phyloP scores from a whole-genome alignment of 2,329 filamentous ascomycete species.

The Aspergillus sojae region DNA sequence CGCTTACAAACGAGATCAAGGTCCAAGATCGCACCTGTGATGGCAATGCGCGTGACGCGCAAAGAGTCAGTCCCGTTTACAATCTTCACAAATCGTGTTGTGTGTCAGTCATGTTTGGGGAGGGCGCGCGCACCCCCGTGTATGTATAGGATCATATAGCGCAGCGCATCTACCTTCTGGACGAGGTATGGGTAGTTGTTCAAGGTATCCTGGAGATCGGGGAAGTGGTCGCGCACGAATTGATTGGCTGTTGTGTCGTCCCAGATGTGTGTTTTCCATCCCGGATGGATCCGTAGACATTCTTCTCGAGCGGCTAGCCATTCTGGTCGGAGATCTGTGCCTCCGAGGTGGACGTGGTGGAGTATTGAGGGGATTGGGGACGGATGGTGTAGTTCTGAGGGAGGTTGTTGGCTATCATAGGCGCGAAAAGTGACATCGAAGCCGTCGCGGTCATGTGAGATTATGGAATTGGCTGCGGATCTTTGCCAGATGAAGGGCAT shows the following conservation, averaged over 20 bases:
- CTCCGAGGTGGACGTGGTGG: conserved; percentile 22
- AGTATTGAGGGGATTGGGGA: conserved; percentile 3
- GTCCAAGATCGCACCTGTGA: conserved; percentile 32
- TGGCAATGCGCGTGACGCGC: background rate
- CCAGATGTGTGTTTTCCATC: conserved; percentile 23
- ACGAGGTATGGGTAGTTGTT: conserved; percentile 22
- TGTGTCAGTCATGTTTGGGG: background rate
- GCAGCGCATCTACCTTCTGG: conserved; percentile 26
- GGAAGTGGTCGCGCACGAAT: conserved; percentile 21
- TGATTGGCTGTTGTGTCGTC: conserved; percentile 14
- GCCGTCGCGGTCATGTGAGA: conserved; percentile 7
- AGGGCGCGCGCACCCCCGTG: conserved; percentile 17
- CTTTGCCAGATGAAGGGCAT: conserved; percentile 13
- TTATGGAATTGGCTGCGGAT: background rate
- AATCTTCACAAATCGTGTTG: background rate
- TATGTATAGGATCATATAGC: conserved; percentile 26
- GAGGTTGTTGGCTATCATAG: background rate
- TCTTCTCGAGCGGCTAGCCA: conserved; percentile 20
- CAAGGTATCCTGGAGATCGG: conserved; percentile 22
- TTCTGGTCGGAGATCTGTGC: conserved; percentile 14
- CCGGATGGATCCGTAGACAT: conserved; percentile 19
- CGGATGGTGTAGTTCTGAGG: background rate
- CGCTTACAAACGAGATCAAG: conserved; percentile 45
- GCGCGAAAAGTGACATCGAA: conserved; percentile 14
- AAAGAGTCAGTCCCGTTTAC: background rate